Percentiles rank a stretch among this genome's conserved stretches.
These are phyloP conservation scores for Penicillium silybi DNA, from an alignment of 495 filamentous ascomycete genomes.

Conservation along the genomic window DNA sequence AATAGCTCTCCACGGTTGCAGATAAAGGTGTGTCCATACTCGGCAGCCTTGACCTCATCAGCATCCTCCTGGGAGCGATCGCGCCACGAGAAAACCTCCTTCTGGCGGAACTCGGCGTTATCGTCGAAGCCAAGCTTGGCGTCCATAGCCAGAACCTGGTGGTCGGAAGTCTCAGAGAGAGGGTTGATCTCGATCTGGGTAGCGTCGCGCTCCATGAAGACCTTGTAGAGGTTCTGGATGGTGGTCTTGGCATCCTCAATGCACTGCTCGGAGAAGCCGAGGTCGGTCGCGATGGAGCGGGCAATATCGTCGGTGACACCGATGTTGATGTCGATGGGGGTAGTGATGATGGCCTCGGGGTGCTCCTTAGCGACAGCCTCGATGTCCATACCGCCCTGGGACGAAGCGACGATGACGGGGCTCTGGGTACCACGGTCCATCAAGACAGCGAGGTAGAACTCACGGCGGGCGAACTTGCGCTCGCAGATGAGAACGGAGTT, in stretches of 20 bases:
- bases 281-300: slow-evolving; percentile 78
- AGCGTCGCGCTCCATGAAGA: slow-evolving; percentile 96
- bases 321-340: slow-evolving; percentile 85
- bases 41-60: slow-evolving; percentile 93
- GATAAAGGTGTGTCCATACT: slow-evolving; percentile 42
- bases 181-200: slow-evolving; percentile 99
- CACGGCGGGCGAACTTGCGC: slow-evolving; percentile 97
- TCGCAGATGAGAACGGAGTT: slow-evolving; percentile 97
- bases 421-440: slow-evolving; percentile 93
- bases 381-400: slow-evolving; percentile 98
- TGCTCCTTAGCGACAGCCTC: slow-evolving; percentile 97
- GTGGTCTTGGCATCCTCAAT: slow-evolving; percentile 89
- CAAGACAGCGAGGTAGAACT: slow-evolving; percentile 97
- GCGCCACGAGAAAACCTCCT: slow-evolving; percentile 91
- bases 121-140: slow-evolving; percentile 98
- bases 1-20: slow-evolving; percentile 11
- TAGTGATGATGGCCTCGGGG: slow-evolving; percentile 91
- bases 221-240: slow-evolving; percentile 97
- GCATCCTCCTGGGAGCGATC: slow-evolving; percentile 93
- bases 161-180: slow-evolving; percentile 92
- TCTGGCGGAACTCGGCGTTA: slow-evolving; percentile 96
- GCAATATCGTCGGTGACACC: slow-evolving; percentile 97
- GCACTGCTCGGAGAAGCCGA: slow-evolving; percentile 96
- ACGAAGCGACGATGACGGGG: slow-evolving; percentile 94
- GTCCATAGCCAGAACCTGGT: slow-evolving; percentile 97